Evolutionary conservation across 2,329 filamentous ascomycete species (phyloP), one percentile per base, ranked within the genome.

Genomic region (Cladosporium sp.): DNA sequence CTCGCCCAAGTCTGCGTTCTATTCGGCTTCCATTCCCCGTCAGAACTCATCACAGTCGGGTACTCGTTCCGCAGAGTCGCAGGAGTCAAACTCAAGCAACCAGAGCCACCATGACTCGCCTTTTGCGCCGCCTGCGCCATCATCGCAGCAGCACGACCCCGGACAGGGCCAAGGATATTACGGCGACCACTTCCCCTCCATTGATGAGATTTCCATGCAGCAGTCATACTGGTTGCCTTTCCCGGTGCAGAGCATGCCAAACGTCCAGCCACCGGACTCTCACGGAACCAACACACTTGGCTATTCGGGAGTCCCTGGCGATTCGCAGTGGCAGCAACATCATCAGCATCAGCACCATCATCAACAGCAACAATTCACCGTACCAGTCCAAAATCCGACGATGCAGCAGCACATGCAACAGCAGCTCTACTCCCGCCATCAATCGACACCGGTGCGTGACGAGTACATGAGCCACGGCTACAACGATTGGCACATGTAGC

Each of bases 11-110:
- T 60, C 59, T 7, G 57, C 59, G 4, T 65, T 65, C 54, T 66
- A 61, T 29, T 62, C 60, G 0, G 58, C 63, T 2, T 60, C 62
- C 0, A 65, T 65, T 18, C 56, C 58, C 8, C 56, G 63, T 38
- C 55, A 60, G 8, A 39, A 55, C 5, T 58, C 59, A 3, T 55
- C 58, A 3, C 58, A 59, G 16, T 54, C 56, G 13, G 49, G 53
- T 4, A 54, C 49, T 3, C 43, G 55, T 13, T 62, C 62, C 4
- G 53, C 49, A 33, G 60, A 60, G 30, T 51, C 54, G 3, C 18
- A 33, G 15, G 45, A 48, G 15, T 42, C 47, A n/a, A 27, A 32
- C 11, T 13, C 27, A 19, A 53, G 38, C 42, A 29, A 52, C 4
- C 52, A 57, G 2, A 43, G 18, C 8, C 38, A 40, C n/a, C 16